Evolutionary conservation across 2,329 filamentous ascomycete genomes (phyloP), one percentile per base, ranked within the genome.

Genomic region (Penicillium rolfsii): DNA sequence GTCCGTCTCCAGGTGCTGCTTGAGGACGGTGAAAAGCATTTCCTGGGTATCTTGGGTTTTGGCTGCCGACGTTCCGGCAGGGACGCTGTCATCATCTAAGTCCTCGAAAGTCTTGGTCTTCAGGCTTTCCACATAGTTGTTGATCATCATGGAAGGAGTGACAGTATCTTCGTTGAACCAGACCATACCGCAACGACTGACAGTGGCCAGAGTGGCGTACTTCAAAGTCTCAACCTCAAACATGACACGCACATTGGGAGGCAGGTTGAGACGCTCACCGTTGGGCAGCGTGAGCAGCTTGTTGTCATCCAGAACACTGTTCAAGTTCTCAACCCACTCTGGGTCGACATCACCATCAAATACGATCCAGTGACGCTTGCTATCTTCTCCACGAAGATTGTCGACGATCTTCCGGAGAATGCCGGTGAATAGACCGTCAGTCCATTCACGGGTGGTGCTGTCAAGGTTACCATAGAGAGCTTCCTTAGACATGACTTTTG

Each of bases 401-500:
- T 99, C 96, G 56, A 99, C 94, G 70, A 99, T 98, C 81, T 98
- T 99, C 71, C 95, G 89, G 45, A 99, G 83, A 66, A 97, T 99
- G 75, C 94, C 96, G 8, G 95, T 99, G 76, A 99, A 99, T 11
- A 99, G 84, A 77, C 95, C 95, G 71, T 99, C 96, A 0, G 95
- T 99, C 95, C 95, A 99, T 78, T 99, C 95, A 70, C 95, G 88
- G 1, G 95, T 99, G 2, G 95, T 99, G 60, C 91, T 93, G 76
- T 99, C 95, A 52, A 99, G 84, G 70, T 89, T 97, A 73, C 95
- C 95, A 73, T 99, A 99, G 4, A 99, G 83, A 26, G 91, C 91
- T 79, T 99, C 95, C 79, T 99, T 99, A 55, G 93, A 97, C 95
- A 99, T 99, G 77, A 99, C 96, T 81, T 99, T 99, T 43, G 94